Evolutionary conservation across 805 yeast species (phyloP).

Genomic region (Wickerhamiella qilinensis): DNA sequence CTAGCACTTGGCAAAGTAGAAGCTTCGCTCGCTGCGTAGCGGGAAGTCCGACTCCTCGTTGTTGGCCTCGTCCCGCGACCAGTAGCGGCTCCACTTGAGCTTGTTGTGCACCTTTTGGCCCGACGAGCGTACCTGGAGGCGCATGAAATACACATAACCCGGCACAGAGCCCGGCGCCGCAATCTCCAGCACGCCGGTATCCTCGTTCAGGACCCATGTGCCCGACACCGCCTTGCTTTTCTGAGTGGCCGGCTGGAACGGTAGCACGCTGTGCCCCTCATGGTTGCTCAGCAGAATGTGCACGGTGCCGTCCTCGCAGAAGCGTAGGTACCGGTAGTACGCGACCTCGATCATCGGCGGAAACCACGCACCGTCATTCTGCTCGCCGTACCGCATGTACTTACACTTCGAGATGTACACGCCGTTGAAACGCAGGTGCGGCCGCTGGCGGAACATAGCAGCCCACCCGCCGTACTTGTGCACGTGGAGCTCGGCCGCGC

Average conservation of each 20-base stretch:
- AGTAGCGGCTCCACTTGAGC: conserved; percentile 54
- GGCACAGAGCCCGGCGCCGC: conserved; percentile 42
- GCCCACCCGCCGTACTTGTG: conserved; percentile 23
- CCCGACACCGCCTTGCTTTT: conserved; percentile 14
- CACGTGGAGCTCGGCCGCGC: conserved; percentile 4
- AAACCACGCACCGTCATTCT: conserved; percentile 38
- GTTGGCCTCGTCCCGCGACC: conserved; percentile 38
- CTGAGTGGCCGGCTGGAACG: conserved; percentile 27
- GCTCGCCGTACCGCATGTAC: conserved; percentile 70
- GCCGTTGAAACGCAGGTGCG: conserved; percentile 68
- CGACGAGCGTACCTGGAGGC: conserved; percentile 38
- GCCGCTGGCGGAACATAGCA: conserved; percentile 44
- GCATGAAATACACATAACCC: conserved; percentile 47
- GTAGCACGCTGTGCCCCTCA: conserved; percentile 57
- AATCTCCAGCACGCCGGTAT: conserved; percentile 34
- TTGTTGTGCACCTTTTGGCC: conserved; percentile 54
- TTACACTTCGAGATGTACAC: conserved; percentile 73
- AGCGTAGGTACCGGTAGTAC: conserved; percentile 72
- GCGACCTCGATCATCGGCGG: conserved; percentile 74
- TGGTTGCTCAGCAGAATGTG: conserved; percentile 51
- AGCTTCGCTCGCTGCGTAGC: conserved; percentile 59
- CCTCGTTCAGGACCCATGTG: conserved; percentile 42
- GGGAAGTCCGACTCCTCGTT: conserved; percentile 39
- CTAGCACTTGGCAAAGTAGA: conserved; percentile 39
- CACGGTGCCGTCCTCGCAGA: conserved; percentile 63